A percentile compares a stretch with the other conserved stretches of the same genome.
phyloP scores from a whole-genome alignment of 2,329 filamentous ascomycete species.

The Scedosporium dehoogii region DNA sequence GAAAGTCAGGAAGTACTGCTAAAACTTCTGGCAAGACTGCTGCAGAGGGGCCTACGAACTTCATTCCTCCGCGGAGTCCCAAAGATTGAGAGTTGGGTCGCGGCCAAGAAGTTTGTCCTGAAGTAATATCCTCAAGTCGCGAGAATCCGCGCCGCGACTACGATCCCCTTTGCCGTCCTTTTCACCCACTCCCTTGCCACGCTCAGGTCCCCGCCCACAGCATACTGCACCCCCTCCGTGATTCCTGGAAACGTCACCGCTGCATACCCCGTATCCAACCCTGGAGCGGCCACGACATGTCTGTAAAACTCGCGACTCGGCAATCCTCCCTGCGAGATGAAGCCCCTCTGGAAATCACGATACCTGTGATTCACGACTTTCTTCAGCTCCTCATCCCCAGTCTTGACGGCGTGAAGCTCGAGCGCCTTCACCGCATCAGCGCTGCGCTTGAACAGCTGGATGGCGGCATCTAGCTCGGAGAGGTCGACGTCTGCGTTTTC shows the following conservation, averaged over 20 bases:
- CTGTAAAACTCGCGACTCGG: constrained; percentile 34
- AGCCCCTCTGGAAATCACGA: constrained; percentile 36
- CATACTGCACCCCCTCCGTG: constrained; percentile 54
- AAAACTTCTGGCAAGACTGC: too few species aligned
- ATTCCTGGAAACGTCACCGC: constrained; percentile 43
- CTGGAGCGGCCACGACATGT: constrained; percentile 37
- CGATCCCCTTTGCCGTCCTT: constrained; percentile 23
- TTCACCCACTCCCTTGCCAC: constrained; percentile 20
- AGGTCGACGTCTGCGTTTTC: constrained; percentile 25
- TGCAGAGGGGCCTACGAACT: too few species aligned
- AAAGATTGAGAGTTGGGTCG: too few species aligned
- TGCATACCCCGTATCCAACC: constrained; percentile 34
- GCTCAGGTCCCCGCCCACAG: constrained; percentile 9
- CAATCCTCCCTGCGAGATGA: constrained; percentile 36
- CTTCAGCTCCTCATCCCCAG: constrained; percentile 19
- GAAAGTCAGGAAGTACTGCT: too few species aligned
- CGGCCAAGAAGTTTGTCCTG: too few species aligned
- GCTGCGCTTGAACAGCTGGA: constrained; percentile 23
- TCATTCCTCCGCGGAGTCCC: too few species aligned
- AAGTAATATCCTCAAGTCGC: constrained; percentile 13
- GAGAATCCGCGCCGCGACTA: constrained; percentile 23
- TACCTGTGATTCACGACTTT: constrained; percentile 34
- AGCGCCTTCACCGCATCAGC: constrained; percentile 22
- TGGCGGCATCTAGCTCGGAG: constrained; percentile 24
- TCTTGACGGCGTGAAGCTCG: constrained; percentile 19